Evolutionary conservation across 345 rosid species (phyloP).

Genomic region (Pistacia vera): DNA sequence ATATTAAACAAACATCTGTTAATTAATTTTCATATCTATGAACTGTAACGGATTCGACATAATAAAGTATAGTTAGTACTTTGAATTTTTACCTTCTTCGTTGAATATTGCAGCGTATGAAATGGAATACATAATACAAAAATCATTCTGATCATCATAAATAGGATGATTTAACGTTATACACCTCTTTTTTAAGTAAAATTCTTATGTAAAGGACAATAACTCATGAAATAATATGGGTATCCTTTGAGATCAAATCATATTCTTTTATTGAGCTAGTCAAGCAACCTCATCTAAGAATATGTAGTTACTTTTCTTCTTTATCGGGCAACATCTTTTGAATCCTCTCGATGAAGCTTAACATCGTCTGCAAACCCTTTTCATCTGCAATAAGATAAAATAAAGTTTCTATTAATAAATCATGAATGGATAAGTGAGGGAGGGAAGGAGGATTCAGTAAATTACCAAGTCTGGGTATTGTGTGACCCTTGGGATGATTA

Average conservation of each 20-base stretch:
- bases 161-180: too few relatives aligned
- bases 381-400: constrained; percentile 50
- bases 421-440: neutral
- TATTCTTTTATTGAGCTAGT: neutral
- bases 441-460: neutral
- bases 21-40: too few relatives aligned
- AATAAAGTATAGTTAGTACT: too few relatives aligned
- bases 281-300: neutral
- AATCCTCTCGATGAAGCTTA: constrained; percentile 53
- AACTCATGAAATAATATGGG: too few relatives aligned
- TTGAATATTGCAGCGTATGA: too few relatives aligned
- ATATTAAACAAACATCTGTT: too few relatives aligned
- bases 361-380: constrained; percentile 42
- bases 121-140: too few relatives aligned
- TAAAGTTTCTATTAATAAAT: neutral
- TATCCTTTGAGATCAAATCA: neutral
- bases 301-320: constrained; percentile 22
- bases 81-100: too few relatives aligned
- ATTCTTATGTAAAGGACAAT: too few relatives aligned
- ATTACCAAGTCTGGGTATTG: constrained; percentile 80
- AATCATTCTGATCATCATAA: too few relatives aligned
- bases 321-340: constrained; percentile 30
- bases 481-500: constrained; percentile 94
- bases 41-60: too few relatives aligned
- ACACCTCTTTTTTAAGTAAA: too few relatives aligned